Evolutionary conservation across 2,329 filamentous ascomycete genomes (phyloP).

Genomic region (Aspergillus persii): DNA sequence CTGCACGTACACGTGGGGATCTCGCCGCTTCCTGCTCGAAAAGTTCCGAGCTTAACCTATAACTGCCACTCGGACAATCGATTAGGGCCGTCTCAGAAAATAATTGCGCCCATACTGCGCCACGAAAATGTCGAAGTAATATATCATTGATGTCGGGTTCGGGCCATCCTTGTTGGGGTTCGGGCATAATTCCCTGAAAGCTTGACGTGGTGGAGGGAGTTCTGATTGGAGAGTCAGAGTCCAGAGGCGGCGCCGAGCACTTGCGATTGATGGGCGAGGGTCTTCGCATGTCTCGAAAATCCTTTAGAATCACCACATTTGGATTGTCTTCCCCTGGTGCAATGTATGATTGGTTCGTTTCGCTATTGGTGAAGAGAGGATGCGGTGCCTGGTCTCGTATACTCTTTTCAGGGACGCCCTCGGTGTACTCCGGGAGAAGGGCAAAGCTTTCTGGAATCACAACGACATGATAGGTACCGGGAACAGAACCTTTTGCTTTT

Average conservation of each 20-base stretch:
- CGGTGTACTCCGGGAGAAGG: conserved; percentile 51
- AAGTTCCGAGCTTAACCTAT: conserved; percentile 38
- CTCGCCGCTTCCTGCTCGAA: conserved; percentile 48
- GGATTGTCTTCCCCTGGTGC: conserved; percentile 37
- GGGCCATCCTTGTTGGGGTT: conserved; percentile 9
- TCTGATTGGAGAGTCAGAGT: conserved; percentile 32
- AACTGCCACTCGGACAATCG: conserved; percentile 17
- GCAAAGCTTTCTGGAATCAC: conserved; percentile 56
- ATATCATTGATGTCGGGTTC: conserved; percentile 30
- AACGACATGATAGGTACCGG: conserved; percentile 57
- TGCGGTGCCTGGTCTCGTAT: conserved; percentile 19
- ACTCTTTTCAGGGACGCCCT: conserved; percentile 29
- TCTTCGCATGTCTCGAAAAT: conserved; percentile 49
- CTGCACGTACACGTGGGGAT: conserved; percentile 52
- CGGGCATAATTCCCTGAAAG: conserved; percentile 23
- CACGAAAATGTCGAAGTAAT: conserved; percentile 41
- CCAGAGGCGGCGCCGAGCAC: conserved; percentile 32
- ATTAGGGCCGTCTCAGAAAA: conserved; percentile 24
- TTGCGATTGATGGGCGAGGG: conserved; percentile 31
- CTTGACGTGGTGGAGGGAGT: conserved; percentile 24
- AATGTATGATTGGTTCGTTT: conserved; percentile 26
- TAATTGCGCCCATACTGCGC: conserved; percentile 43
- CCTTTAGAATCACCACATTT: conserved; percentile 51
- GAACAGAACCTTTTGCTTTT: conserved; percentile 51
- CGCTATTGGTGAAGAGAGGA: conserved; percentile 28